Evolutionary conservation across 257 asterid genomes (phyloP).

Genomic region (Knoxia roxburghii): DNA sequence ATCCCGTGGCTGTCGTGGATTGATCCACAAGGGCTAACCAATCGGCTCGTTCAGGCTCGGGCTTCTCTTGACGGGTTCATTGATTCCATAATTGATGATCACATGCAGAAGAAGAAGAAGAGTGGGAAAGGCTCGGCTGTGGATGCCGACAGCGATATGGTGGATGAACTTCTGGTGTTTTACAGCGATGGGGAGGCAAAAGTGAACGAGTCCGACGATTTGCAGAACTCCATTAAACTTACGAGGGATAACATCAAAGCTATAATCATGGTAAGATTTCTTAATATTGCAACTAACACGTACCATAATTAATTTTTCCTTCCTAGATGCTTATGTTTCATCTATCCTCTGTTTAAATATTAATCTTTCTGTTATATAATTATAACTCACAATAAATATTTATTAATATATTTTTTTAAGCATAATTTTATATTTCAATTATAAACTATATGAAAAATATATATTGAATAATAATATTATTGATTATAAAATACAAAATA

Average conservation of each 20-base stretch:
- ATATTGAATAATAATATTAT: too few species aligned
- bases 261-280: slow-evolving; percentile 66
- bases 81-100: slow-evolving; percentile 66
- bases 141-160: slow-evolving; percentile 60
- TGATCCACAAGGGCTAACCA: slow-evolving; percentile 59
- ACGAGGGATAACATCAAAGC: slow-evolving; percentile 75
- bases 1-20: slow-evolving; percentile 63
- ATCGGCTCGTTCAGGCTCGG: slow-evolving; percentile 47
- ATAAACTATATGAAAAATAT: too few species aligned
- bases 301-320: not conserved
- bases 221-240: slow-evolving; percentile 57
- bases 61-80: slow-evolving; percentile 72
- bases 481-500: too few species aligned
- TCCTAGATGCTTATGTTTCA: not conserved
- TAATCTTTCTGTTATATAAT: not conserved
- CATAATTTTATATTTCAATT: too few species aligned
- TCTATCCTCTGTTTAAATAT: not conserved
- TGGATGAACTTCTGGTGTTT: slow-evolving; percentile 77
- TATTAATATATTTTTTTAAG: too few species aligned
- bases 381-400: too few species aligned
- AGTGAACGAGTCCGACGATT: slow-evolving; percentile 52
- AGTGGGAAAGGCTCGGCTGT: slow-evolving; percentile 1
- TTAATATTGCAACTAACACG: too few species aligned
- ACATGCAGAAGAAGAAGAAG: slow-evolving; percentile 41
- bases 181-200: slow-evolving; percentile 50